Conservation (phyloP, 2,329 filamentous ascomycete genomes). For the Neonectria punicea region DNA sequence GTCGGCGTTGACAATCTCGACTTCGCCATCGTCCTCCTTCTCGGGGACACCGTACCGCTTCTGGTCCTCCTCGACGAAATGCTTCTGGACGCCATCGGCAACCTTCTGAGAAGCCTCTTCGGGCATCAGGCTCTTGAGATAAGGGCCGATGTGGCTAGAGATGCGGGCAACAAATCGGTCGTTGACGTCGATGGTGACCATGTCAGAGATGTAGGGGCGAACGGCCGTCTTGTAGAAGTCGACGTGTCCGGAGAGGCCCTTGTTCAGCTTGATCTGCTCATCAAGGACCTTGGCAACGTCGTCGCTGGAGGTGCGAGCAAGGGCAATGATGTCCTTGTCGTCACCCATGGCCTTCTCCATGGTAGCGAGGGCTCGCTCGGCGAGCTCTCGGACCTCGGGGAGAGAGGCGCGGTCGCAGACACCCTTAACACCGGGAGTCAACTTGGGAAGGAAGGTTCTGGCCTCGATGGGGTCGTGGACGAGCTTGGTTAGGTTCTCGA, state of each 20-base stretch:
- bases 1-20: constrained; percentile 96
- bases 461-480: constrained; percentile 97
- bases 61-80: constrained; percentile 85
- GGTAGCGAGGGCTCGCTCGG: constrained; percentile 81
- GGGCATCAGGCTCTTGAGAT: constrained; percentile 77
- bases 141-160: constrained; percentile 73
- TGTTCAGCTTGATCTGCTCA: constrained; percentile 76
- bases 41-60: constrained; percentile 86
- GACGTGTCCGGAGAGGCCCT: constrained; percentile 66
- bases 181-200: constrained; percentile 90
- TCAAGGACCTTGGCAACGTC: constrained; percentile 82
- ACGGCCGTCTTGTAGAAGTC: constrained; percentile 72
- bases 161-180: constrained; percentile 82
- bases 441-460: constrained; percentile 91
- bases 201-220: constrained; percentile 80
- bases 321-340: constrained; percentile 72
- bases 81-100: constrained; percentile 77
- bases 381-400: constrained; percentile 93
- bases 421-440: constrained; percentile 91
- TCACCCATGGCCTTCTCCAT: constrained; percentile 94
- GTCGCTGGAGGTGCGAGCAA: constrained; percentile 74
- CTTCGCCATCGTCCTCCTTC: constrained; percentile 90
- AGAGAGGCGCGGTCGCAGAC: constrained; percentile 90
- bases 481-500: constrained; percentile 97
- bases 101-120: constrained; percentile 71